Evolutionary conservation across 23 red algal genomes (phyloP).

Genomic region (Gracilaria domingensis): DNA sequence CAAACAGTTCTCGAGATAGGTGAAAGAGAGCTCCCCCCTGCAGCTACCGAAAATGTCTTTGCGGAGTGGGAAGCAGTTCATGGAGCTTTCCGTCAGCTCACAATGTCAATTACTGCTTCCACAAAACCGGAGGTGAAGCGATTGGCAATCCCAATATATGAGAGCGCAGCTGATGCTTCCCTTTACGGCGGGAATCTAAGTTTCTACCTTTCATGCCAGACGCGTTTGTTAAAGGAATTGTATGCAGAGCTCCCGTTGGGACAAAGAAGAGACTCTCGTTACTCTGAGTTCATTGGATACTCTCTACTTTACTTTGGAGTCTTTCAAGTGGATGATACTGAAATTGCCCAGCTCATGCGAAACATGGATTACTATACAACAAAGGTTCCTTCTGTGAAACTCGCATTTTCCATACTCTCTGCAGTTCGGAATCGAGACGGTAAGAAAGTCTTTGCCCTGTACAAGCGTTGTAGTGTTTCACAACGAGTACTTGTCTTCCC

Average conservation of each 20-base stretch:
- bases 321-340: conserved; percentile 35
- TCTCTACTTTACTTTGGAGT: conserved; percentile 63
- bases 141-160: conserved; percentile 63
- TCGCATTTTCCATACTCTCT: conserved; percentile 31
- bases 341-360: conserved; percentile 46
- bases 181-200: conserved; percentile 61
- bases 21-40: not conserved
- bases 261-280: conserved; percentile 22
- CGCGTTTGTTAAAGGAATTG: conserved; percentile 49
- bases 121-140: conserved; percentile 32
- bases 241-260: conserved; percentile 34
- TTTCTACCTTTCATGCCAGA: conserved; percentile 65
- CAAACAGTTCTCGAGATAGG: not conserved
- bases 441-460: conserved; percentile 28
- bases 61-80: conserved; percentile 50
- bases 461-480: conserved; percentile 28
- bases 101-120: conserved; percentile 72
- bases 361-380: conserved; percentile 10
- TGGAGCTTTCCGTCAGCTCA: conserved; percentile 60
- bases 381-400: conserved; percentile 5
- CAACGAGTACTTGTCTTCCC: conserved; percentile 40
- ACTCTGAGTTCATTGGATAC: conserved; percentile 57
- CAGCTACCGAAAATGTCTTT: not conserved
- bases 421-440: conserved; percentile 31
- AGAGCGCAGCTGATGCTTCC: conserved; percentile 72